These are phyloP conservation scores for Colletotrichum tropicicola DNA, from an alignment of 2,329 filamentous ascomycete genomes.

Conservation along the genomic window DNA sequence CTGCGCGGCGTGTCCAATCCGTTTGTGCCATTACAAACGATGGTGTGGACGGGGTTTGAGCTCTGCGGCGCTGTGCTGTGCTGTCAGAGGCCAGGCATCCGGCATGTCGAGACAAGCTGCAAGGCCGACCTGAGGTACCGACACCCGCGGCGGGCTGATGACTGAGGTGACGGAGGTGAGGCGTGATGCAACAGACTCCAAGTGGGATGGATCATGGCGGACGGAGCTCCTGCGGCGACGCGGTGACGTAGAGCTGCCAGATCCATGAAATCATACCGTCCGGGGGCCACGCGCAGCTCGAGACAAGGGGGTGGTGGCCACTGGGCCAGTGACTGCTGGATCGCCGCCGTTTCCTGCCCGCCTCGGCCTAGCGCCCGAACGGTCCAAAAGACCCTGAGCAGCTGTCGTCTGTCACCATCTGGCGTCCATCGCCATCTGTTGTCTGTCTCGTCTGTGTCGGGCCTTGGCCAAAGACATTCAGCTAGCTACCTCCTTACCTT, in stretches of 20 bases:
- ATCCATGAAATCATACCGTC: conserved; percentile 29
- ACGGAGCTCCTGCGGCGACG: background rate
- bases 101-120: no score
- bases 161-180: background rate
- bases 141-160: no score
- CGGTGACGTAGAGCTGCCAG: conserved; percentile 21
- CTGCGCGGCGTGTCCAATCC: conserved; percentile 17
- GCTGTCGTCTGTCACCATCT: background rate
- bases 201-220: background rate
- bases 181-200: background rate
- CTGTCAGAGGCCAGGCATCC: background rate
- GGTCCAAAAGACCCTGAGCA: conserved; percentile 16
- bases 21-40: conserved; percentile 14
- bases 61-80: background rate
- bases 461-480: no score
- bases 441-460: no score
- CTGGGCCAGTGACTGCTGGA: background rate
- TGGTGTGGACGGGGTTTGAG: conserved; percentile 25
- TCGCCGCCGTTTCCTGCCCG: conserved; percentile 11
- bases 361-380: background rate
- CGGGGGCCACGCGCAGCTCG: conserved; percentile 7
- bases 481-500: no score
- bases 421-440: no score
- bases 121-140: no score
- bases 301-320: conserved; percentile 3